These are phyloP conservation scores for Mycena vitilis DNA, from an alignment of 768 basidiomycete species.

Conservation along the genomic window DNA sequence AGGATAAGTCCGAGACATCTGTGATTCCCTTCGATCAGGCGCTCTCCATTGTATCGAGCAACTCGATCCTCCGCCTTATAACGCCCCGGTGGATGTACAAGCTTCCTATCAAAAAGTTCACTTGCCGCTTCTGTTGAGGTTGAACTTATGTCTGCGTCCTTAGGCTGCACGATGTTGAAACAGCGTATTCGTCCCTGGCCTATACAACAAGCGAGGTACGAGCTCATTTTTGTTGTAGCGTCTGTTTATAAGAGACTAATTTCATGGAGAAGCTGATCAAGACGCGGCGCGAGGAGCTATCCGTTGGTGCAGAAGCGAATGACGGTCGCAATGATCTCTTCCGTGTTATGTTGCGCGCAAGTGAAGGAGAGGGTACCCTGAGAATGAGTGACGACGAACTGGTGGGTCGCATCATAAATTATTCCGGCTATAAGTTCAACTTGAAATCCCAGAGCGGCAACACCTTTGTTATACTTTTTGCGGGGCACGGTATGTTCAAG, in stretches of 20 bases:
- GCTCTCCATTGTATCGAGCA: conserved; percentile 26
- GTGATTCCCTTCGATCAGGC: conserved; percentile 12
- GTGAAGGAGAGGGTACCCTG: conserved; percentile 17
- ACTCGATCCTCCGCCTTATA: conserved; percentile 25
- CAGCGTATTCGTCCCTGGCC: neutral
- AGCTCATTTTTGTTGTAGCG: too few relatives aligned
- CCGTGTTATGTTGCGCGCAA: conserved; percentile 15
- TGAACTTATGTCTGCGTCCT: neutral
- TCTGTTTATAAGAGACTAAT: too few relatives aligned
- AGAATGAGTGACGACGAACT: conserved; percentile 33
- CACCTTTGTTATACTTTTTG: conserved; percentile 48
- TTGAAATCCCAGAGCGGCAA: conserved; percentile 43
- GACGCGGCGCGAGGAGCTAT: neutral
- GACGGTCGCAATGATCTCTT: conserved; percentile 6
- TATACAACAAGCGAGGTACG: too few relatives aligned
- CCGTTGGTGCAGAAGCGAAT: too few relatives aligned
- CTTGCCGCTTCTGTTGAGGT: too few relatives aligned
- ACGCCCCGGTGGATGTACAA: conserved; percentile 37
- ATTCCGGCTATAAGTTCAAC: neutral
- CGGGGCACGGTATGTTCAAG: conserved; percentile 41
- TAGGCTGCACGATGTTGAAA: conserved; percentile 16
- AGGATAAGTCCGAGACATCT: neutral
- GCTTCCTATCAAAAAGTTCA: conserved; percentile 36
- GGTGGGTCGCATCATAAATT: conserved; percentile 18
- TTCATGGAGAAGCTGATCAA: neutral